Conservation (phyloP, 164 flowering plant genomes). For the Liquidambar formosana region DNA sequence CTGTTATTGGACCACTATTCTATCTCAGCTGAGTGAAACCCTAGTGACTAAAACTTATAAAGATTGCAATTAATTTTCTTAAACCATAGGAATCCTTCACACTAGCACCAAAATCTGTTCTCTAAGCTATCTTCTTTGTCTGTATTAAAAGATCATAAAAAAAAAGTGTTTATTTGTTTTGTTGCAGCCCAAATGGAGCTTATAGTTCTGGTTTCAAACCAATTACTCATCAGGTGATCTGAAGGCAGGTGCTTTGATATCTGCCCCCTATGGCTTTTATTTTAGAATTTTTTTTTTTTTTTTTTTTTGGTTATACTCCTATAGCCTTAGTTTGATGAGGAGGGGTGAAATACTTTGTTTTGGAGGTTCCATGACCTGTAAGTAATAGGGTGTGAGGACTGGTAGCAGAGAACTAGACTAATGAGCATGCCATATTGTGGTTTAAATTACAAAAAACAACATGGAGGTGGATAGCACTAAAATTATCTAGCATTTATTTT, state of each 20-base stretch:
- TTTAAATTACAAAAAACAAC: too few relatives aligned
- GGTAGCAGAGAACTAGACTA: too few relatives aligned
- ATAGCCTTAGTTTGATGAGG: conserved; percentile 7
- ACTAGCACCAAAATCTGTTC: background rate
- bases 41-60: background rate
- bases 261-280: conserved; percentile 14
- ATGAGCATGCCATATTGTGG: too few relatives aligned
- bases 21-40: background rate
- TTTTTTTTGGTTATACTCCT: too few relatives aligned
- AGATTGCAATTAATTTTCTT: background rate
- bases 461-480: too few relatives aligned
- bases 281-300: too few relatives aligned
- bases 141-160: background rate
- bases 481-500: too few relatives aligned
- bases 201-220: conserved; percentile 94
- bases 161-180: conserved; percentile 1
- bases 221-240: conserved; percentile 95
- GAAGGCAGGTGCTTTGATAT: conserved; percentile 46
- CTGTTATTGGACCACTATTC: background rate
- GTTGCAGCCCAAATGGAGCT: conserved; percentile 97
- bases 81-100: background rate
- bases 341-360: conserved; percentile 11
- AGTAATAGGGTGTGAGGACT: background rate
- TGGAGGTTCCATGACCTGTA: conserved; percentile 1
- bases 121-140: background rate